Evolutionary conservation across 768 basidiomycete genomes (phyloP).

Genomic region (Termitomyces titanicus): DNA sequence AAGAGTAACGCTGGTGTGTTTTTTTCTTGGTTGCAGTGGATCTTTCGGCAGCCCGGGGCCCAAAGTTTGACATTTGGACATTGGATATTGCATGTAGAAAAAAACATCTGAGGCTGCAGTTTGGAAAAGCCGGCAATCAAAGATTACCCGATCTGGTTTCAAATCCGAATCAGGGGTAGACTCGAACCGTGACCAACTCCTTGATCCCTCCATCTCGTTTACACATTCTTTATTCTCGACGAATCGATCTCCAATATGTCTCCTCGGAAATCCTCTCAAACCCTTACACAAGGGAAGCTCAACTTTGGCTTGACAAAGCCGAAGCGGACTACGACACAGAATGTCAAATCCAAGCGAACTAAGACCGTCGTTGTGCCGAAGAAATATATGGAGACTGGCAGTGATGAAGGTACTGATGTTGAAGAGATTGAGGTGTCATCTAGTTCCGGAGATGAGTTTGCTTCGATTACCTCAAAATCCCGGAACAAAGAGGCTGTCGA

Average conservation of each 20-base stretch:
- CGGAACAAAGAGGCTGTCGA: neutral
- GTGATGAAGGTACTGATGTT: conserved; percentile 19
- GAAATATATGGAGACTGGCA: conserved; percentile 9
- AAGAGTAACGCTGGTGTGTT: neutral
- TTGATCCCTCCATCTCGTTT: neutral
- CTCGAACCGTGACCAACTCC: neutral
- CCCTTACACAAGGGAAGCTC: conserved; percentile 42
- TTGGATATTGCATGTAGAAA: too few species aligned
- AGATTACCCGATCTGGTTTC: neutral
- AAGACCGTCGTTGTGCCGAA: conserved; percentile 10
- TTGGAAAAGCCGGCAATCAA: neutral
- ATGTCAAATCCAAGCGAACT: conserved; percentile 20
- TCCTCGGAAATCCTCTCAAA: conserved; percentile 7
- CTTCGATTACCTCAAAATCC: conserved; percentile 6
- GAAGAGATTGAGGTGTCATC: conserved; percentile 21
- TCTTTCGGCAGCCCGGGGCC: too few species aligned
- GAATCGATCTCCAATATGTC: neutral
- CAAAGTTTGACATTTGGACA: too few species aligned
- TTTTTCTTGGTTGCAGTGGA: neutral
- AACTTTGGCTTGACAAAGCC: conserved; percentile 45
- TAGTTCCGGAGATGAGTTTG: conserved; percentile 18
- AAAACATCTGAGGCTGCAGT: too few species aligned
- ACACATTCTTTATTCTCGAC: neutral
- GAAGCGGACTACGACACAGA: conserved; percentile 25
- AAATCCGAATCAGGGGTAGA: neutral